Base-by-base conservation (phyloP, 2,329 filamentous ascomycete genomes). In the Aureobasidium leucospermi region DNA sequence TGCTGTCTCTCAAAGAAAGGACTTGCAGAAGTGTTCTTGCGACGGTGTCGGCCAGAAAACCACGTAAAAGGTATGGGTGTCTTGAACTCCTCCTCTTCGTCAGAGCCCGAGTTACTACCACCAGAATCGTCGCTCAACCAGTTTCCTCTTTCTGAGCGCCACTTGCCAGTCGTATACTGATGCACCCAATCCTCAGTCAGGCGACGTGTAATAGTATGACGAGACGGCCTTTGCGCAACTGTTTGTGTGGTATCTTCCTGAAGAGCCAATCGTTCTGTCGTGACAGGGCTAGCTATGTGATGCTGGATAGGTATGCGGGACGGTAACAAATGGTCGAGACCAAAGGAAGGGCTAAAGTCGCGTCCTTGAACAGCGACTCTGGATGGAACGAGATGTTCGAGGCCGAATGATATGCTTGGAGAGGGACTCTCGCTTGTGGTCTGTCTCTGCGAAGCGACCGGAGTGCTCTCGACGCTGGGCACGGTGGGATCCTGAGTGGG, bases 161-260 rank as follows among this genome's bases (percentile, higher is more conserved):
- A n/a, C 89, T 45, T 56, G 45, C 59, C 59, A 45, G 51, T 57
- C 11, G 42, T 85, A 69, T 92, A 90, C 63, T 89, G 87, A 62
- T 88, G 87, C 65, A 94, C 90, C 89, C 89, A 93, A 76, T 91
- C 88, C 72, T 92, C 87, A 0, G 88, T 90, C 58, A 81, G 61
- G 86, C 85, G 64, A 79, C 78, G 15, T 79, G 76, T 59, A 81
- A 78, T 69, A 9, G 32, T 55, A 39, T 49, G 52, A 9, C 59
- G 42, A 3, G 39, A 42, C 19, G 58, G 58, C 29, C 31, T 52
- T 13, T 49, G 57, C 23, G 38, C 28, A 10, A 46, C 15, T 11
- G 43, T 23, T 38, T 39, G 41, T 31, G 56, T 31, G 5, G 45
- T 23, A 11, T 52, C 19, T 19, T 51, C 47, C 16, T 53, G 58